These are phyloP conservation scores for Vanderwaltozyma verrucispora DNA, from an alignment of 805 yeast species.

Conservation along the genomic window DNA sequence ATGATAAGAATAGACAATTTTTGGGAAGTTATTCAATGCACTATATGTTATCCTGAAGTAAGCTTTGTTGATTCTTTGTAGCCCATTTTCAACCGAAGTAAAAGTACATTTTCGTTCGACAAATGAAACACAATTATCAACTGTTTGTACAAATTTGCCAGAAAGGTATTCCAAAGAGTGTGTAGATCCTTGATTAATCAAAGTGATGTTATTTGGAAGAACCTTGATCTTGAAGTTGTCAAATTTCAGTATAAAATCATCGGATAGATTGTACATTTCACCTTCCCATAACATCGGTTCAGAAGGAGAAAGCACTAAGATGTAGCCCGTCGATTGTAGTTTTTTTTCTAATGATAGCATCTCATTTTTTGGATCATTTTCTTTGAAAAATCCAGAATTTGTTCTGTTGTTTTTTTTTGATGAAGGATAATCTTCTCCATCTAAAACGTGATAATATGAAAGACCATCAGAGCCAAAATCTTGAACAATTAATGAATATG, in stretches of 20 bases:
- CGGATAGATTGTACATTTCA: conserved; percentile 44
- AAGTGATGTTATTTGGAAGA: conserved; percentile 10
- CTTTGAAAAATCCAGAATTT: conserved; percentile 2
- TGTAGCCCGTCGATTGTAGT: conserved; percentile 41
- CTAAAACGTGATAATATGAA: conserved; percentile 15
- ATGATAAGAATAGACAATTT: conserved; percentile 43
- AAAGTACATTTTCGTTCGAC: conserved; percentile 62
- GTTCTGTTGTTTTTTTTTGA: conserved; percentile 5
- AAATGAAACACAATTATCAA: conserved; percentile 43
- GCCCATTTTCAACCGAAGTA: conserved; percentile 60
- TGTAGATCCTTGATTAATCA: conserved; percentile 48
- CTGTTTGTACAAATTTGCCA: conserved; percentile 45
- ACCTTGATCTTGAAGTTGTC: conserved; percentile 16
- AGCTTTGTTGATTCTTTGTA: conserved; percentile 52
- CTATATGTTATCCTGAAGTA: conserved; percentile 59
- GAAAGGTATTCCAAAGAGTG: conserved; percentile 44
- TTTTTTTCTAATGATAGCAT: conserved; percentile 18
- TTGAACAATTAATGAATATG: conserved; percentile 23
- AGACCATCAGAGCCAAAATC: conserved; percentile 21
- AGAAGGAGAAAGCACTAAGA: conserved; percentile 63
- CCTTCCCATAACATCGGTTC: conserved; percentile 93
- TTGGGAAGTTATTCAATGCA: conserved; percentile 50
- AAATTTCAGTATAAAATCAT: conserved; percentile 12
- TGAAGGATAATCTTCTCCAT: conserved; percentile 3
- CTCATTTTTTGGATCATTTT: conserved; percentile 24